A percentile compares a stretch with the other conserved stretches of the same genome.
These are phyloP conservation scores for Lonicera japonica DNA, from an alignment of 129 eudicot genomes.

Conservation along the genomic window DNA sequence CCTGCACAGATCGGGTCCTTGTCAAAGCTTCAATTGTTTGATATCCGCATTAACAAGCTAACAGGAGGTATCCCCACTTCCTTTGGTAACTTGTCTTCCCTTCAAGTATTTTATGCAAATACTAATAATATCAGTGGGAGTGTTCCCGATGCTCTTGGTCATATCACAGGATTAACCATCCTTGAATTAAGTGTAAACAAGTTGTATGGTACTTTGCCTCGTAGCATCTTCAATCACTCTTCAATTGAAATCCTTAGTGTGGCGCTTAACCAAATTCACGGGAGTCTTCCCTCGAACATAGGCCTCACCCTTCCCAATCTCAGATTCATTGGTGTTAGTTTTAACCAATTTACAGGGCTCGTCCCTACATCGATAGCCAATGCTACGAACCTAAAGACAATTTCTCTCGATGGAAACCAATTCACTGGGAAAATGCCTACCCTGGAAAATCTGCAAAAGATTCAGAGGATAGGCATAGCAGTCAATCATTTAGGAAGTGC, in stretches of 20 bases:
- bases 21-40: too few species aligned
- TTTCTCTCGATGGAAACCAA: background rate
- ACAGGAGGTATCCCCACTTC: too few species aligned
- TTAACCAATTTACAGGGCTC: slow-evolving; percentile 1
- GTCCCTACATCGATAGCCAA: slow-evolving; percentile 8
- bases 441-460: background rate
- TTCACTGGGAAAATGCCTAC: slow-evolving; percentile 8
- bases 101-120: too few species aligned
- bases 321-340: background rate
- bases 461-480: background rate
- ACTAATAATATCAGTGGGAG: too few species aligned
- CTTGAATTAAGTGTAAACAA: too few species aligned
- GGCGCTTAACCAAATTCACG: slow-evolving; percentile 1
- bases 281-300: slow-evolving; percentile 4
- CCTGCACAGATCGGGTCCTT: too few species aligned
- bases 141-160: too few species aligned
- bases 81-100: too few species aligned
- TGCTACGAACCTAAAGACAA: background rate
- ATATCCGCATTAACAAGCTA: too few species aligned
- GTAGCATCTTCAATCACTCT: too few species aligned
- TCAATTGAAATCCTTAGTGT: background rate
- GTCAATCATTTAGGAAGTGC: slow-evolving; percentile 10
- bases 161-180: too few species aligned
- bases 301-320: slow-evolving; percentile 11
- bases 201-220: too few species aligned